Base-by-base conservation (phyloP, 106 monocot genomes). In the Dendrobium nobile region DNA sequence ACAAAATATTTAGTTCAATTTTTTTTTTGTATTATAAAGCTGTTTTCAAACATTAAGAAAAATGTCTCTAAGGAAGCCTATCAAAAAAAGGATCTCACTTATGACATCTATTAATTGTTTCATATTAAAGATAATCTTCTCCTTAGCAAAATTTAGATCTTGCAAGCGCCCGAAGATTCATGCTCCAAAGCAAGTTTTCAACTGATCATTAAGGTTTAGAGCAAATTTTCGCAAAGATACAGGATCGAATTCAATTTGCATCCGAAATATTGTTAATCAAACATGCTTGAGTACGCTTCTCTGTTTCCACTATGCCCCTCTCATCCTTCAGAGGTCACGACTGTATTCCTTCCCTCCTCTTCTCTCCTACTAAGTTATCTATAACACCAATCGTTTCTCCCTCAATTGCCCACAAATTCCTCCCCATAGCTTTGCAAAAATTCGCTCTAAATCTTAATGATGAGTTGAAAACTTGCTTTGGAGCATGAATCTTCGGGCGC, bases 181-280 rank as follows among this genome's bases (percentile, higher is more conserved):
- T 26, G 18, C 22, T 48, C 26, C 47, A 19, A 45, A 76, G 26
- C 76, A 45, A 48, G 20, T 2, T 10, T 26, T 76, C 47, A 24
- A 10, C 47, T 48, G 11, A 76, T 26, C 76, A 48, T 26, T 26
- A 10, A 22, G 13, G 26, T 13, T 27, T n/a, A 17, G 18, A 19
- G n/a, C 24, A 2, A 76, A 48, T 26, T 76, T 48, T 24, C 45
- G 75, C 75, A 67, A 67, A 64, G n/a, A 0, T 61, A 20, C n/a
- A 59, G n/a, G n/a, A 20, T 20, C 20, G 22, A 59, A 59, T 59
- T 59, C 59, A 59, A n/a, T 20, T 18, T 18, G 59, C 59, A 20
- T 59, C 59, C 59, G 59, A 59, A 20, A 59, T 59, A 59, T 59
- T n/a, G 59, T 59, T 59, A 59, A 59, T 59, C 59, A 18, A 59